These are phyloP conservation scores for Calonectria pauciramosa DNA, from an alignment of 2,329 filamentous ascomycete genomes.

Conservation along the genomic window DNA sequence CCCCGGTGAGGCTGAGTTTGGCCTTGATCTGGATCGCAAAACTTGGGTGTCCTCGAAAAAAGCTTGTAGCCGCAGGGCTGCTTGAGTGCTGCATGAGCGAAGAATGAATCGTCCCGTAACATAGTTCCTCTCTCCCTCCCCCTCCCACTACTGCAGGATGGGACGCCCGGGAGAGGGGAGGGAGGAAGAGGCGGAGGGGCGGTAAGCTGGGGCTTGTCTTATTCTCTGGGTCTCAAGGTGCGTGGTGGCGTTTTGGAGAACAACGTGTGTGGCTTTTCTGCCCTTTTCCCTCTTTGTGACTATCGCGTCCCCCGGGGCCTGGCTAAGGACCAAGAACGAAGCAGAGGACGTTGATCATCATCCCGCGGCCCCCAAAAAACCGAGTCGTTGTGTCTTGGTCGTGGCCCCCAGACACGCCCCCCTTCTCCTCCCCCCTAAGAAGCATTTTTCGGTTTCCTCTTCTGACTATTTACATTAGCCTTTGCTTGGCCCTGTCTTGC, in stretches of 20 bases:
- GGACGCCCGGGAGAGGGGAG: neutral
- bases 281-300: neutral
- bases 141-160: neutral
- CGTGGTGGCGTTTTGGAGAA: neutral
- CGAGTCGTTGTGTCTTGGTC: neutral
- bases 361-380: neutral
- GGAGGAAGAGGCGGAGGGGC: neutral
- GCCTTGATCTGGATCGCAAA: neutral
- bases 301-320: neutral
- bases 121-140: neutral
- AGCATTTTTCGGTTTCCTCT: neutral
- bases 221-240: neutral
- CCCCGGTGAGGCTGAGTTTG: constrained; percentile 18
- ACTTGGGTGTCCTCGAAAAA: neutral
- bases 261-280: neutral
- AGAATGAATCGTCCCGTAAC: neutral
- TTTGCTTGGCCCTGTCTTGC: neutral
- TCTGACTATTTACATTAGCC: constrained; percentile 12
- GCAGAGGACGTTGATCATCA: neutral
- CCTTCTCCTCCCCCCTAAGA: neutral
- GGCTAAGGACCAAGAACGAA: neutral
- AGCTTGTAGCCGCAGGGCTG: neutral
- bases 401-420: neutral
- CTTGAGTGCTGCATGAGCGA: neutral
- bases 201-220: constrained; percentile 9